Conservation (phyloP, 768 basidiomycete species). For the Pholiota microspora region DNA sequence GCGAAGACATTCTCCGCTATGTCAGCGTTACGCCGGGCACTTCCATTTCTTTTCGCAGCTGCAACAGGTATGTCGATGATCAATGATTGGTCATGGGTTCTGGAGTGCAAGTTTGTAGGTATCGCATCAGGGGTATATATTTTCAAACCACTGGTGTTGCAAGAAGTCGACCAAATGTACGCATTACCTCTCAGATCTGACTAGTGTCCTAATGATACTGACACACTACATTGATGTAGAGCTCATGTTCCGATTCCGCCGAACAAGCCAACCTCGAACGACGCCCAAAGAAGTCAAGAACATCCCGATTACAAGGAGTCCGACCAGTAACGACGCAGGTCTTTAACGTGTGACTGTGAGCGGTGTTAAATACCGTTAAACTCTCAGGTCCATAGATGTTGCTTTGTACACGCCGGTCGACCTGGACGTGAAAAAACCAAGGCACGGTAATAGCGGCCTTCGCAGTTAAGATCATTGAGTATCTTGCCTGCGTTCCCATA, state of each 20-base stretch:
- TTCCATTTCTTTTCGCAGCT: conserved; percentile 55
- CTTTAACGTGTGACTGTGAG: conserved; percentile 12
- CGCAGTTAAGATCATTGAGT: conserved; percentile 21
- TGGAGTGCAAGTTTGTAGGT: conserved; percentile 33
- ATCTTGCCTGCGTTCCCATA: conserved; percentile 58
- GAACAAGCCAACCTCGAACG: conserved; percentile 14
- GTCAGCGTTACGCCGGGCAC: conserved; percentile 36
- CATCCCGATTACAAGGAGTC: conserved; percentile 13
- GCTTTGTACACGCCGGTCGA: conserved; percentile 3
- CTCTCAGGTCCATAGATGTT: conserved; percentile 6
- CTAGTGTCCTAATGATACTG: conserved; percentile 9
- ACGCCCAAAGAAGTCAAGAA: conserved; percentile 18
- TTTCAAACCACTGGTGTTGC: conserved; percentile 50
- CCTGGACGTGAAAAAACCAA: conserved; percentile 6
- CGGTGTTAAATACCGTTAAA: conserved; percentile 14
- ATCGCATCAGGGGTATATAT: conserved; percentile 64
- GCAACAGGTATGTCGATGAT: conserved; percentile 45
- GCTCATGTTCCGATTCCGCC: conserved; percentile 11
- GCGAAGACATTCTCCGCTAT: conserved; percentile 10
- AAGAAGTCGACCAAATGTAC: conserved; percentile 20
- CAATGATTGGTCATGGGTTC: neutral
- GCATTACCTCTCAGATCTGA: conserved; percentile 12
- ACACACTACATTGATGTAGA: conserved; percentile 13
- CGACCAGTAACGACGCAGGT: conserved; percentile 11
- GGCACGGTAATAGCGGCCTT: conserved; percentile 10